A percentile compares a stretch with the other conserved stretches of the same genome.
Evolutionary conservation across 352 stramenopile genomes (phyloP).

Genomic region (Phytophthora hibernalis): DNA sequence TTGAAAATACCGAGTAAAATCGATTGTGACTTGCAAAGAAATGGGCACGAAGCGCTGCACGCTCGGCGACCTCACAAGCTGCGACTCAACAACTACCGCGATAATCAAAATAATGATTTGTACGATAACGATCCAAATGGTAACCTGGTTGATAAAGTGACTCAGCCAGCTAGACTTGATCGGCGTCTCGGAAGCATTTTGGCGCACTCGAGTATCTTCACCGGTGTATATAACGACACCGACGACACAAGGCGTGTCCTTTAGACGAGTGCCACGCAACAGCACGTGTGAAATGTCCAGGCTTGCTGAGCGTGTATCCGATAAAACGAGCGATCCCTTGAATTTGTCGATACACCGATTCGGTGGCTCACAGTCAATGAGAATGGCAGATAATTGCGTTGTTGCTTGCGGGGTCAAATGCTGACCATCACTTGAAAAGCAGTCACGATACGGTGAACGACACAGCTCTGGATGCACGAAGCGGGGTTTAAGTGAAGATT

Average conservation of each 20-base stretch:
- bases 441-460: conserved; percentile 16
- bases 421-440: conserved; percentile 42
- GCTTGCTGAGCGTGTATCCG: conserved; percentile 28
- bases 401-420: conserved; percentile 16
- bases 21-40: conserved; percentile 91
- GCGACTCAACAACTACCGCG: conserved; percentile 56
- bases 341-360: conserved; percentile 83
- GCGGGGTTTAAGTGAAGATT: conserved; percentile 89
- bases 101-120: conserved; percentile 65
- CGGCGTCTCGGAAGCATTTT: conserved; percentile 77
- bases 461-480: conserved; percentile 60
- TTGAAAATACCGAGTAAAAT: conserved; percentile 88
- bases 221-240: conserved; percentile 90
- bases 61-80: conserved; percentile 34
- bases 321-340: conserved; percentile 66
- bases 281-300: conserved; percentile 79
- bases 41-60: conserved; percentile 89
- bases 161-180: conserved; percentile 82
- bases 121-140: conserved; percentile 76
- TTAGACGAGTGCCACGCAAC: conserved; percentile 70
- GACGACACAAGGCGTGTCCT: conserved; percentile 76
- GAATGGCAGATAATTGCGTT: conserved; percentile 13
- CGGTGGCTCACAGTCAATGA: conserved; percentile 55
- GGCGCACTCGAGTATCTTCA: conserved; percentile 86
- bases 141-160: conserved; percentile 84